These are phyloP conservation scores for Colletotrichum euphorbiae DNA, from an alignment of 2,329 filamentous ascomycete genomes.

Conservation along the genomic window DNA sequence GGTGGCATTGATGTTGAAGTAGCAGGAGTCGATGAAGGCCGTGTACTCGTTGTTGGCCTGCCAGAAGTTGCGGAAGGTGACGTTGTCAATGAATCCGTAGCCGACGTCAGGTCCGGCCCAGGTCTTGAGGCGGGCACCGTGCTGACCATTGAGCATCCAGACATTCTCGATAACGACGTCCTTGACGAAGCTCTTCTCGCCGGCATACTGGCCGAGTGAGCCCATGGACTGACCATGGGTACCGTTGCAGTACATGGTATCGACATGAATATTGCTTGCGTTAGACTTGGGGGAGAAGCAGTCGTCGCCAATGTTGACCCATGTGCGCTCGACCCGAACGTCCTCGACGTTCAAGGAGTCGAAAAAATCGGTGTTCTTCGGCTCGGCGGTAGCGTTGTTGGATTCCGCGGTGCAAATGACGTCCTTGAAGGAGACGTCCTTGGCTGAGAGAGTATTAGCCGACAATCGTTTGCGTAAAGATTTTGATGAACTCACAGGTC, in stretches of 20 bases:
- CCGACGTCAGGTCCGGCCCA: conserved; percentile 68
- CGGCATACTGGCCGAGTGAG: conserved; percentile 68
- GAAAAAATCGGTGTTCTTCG: conserved; percentile 71
- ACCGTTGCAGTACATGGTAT: conserved; percentile 69
- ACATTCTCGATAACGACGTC: conserved; percentile 70
- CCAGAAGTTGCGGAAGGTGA: conserved; percentile 69
- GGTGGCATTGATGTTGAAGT: conserved; percentile 67
- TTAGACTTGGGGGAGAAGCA: conserved; percentile 75
- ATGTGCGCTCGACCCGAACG: conserved; percentile 38
- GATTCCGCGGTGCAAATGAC: conserved; percentile 65
- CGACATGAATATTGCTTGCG: conserved; percentile 67
- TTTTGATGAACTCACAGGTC: conserved; percentile 52
- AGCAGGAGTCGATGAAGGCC: conserved; percentile 63
- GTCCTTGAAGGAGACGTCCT: conserved; percentile 65
- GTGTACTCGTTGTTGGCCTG: conserved; percentile 72
- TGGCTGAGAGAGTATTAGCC: conserved; percentile 42
- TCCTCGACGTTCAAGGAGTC: conserved; percentile 41
- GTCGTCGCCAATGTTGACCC: conserved; percentile 72
- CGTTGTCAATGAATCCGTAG: conserved; percentile 68
- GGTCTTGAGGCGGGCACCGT: conserved; percentile 74
- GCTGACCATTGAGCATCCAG: conserved; percentile 59
- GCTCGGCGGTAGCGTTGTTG: conserved; percentile 67
- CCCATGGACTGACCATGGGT: conserved; percentile 72
- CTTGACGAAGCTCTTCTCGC: conserved; percentile 50
- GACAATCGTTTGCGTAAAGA: too few species aligned